Evolutionary conservation across 768 basidiomycete genomes (phyloP), one percentile per base, ranked within the genome.

Genomic region (Leccinum subgranulosum): DNA sequence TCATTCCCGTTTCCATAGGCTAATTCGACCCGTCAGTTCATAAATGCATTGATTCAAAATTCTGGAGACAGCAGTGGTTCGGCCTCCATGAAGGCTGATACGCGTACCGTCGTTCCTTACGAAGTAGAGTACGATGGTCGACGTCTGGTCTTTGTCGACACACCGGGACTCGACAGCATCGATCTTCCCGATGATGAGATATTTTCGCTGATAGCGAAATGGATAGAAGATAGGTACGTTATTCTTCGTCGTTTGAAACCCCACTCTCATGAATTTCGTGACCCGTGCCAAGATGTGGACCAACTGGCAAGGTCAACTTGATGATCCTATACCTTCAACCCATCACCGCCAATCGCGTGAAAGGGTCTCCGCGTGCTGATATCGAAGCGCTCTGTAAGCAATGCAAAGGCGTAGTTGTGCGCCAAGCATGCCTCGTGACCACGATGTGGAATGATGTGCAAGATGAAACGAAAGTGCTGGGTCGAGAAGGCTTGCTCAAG

Each of bases 391-490:
- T 60, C 49, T 53, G 39, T 9, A 45, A 45, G 27, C 58, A 51
- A 10, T 55, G 58, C 8, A 49, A 25, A 29, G 3, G 43, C 12
- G 8, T 36, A 9, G 15, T 10, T 15, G 49, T 55, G 25, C 46
- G 58, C 34, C 39, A 45, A 10, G 39, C 49, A 49, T 60, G 57
- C 31, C 45, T 60, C 4, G 34, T 59, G 25, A 60, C 57, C 19
- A 59, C 60, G 2, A 54, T 60, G 59, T 58, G 59, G 56, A 41
- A 60, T 49, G 15, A 58, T 4, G 43, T 54, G 19, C 21, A 19
- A 6, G 57, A 58, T 51, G 23, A 0, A 36, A 29, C 6, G 14
- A 43, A 36, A 9, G 57, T 43, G 29, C 49, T 50, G 29, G 17
- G 2, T 23, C 29, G 48, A 33, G 59, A 60, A 15, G 10, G 19